phyloP scores from a whole-genome alignment of 768 basidiomycete genomes.

The Tremella fuciformis region DNA sequence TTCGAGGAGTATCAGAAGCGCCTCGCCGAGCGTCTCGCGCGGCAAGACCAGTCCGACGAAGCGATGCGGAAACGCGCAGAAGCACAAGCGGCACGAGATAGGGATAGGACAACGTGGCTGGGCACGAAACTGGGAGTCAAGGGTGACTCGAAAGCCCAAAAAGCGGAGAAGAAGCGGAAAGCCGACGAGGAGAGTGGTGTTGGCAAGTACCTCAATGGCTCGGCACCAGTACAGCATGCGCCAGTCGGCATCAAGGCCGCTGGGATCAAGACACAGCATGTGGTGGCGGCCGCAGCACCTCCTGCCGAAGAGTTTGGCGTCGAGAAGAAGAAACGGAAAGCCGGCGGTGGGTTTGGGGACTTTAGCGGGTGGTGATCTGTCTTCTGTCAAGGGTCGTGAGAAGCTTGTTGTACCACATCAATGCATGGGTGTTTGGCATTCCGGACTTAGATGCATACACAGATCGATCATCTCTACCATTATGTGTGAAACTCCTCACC shows the following conservation, averaged over 20 bases:
- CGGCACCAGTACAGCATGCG: background rate
- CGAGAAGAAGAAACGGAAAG: conserved; percentile 72
- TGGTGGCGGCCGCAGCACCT: conserved; percentile 34
- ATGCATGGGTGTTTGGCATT: too few species aligned
- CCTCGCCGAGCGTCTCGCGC: conserved; percentile 56
- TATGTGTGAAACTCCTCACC: too few species aligned
- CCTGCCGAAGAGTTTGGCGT: conserved; percentile 47
- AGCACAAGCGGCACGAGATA: conserved; percentile 50
- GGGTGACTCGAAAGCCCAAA: conserved; percentile 39
- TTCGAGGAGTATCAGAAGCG: conserved; percentile 88
- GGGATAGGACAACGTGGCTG: conserved; percentile 55
- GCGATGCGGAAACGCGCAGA: conserved; percentile 61
- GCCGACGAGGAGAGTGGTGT: conserved; percentile 34
- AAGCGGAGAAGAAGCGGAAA: conserved; percentile 23
- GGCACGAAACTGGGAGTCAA: conserved; percentile 47
- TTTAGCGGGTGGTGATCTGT: conserved; percentile 42
- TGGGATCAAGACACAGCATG: conserved; percentile 27
- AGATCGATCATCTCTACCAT: too few species aligned
- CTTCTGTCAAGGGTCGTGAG: too few species aligned
- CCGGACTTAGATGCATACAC: too few species aligned
- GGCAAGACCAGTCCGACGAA: conserved; percentile 58
- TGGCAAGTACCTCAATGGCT: conserved; percentile 29
- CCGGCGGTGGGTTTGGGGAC: conserved; percentile 76
- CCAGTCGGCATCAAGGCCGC: background rate
- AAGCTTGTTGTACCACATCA: too few species aligned